phyloP scores from a whole-genome alignment of 371 early-diverging fungal genomes.

The Rhizopus delemar region DNA sequence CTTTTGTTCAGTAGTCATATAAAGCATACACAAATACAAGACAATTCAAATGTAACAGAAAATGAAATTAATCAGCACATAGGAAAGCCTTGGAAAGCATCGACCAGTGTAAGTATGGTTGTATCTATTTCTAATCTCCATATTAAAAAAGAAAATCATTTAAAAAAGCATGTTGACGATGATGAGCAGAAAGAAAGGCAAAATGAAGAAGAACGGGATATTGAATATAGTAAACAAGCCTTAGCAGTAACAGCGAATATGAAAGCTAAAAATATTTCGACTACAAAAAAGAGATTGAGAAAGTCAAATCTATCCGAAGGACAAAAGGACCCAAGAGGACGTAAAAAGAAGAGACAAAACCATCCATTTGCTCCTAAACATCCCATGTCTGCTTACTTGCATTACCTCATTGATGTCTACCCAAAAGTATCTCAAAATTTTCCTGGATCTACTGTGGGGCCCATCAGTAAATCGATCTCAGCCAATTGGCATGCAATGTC shows the following conservation, averaged over 20 bases:
- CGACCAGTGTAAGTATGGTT: too few relatives aligned
- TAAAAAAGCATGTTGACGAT: slow-evolving; percentile 55
- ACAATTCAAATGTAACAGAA: slow-evolving; percentile 57
- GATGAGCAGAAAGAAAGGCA: background rate
- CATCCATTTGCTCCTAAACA: slow-evolving; percentile 79
- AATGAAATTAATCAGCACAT: slow-evolving; percentile 22
- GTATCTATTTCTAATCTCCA: too few relatives aligned
- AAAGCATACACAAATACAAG: slow-evolving; percentile 54
- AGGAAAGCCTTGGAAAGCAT: background rate
- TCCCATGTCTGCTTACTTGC: slow-evolving; percentile 79
- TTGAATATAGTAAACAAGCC: background rate
- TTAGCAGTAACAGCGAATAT: background rate
- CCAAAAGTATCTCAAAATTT: slow-evolving; percentile 24
- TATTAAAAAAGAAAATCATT: background rate
- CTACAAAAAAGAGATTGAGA: slow-evolving; percentile 10
- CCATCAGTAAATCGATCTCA: slow-evolving; percentile 72
- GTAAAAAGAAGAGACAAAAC: slow-evolving; percentile 67
- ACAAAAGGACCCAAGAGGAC: slow-evolving; percentile 52
- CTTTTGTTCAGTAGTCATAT: slow-evolving; percentile 62
- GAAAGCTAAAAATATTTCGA: background rate
- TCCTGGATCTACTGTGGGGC: slow-evolving; percentile 71
- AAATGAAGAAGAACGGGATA: slow-evolving; percentile 1
- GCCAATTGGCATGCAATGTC: slow-evolving; percentile 66
- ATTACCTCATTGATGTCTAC: slow-evolving; percentile 58
- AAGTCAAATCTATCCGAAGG: slow-evolving; percentile 24